Conservation (phyloP, 1,284 basidiomycete genomes). For the Malassezia nana region DNA sequence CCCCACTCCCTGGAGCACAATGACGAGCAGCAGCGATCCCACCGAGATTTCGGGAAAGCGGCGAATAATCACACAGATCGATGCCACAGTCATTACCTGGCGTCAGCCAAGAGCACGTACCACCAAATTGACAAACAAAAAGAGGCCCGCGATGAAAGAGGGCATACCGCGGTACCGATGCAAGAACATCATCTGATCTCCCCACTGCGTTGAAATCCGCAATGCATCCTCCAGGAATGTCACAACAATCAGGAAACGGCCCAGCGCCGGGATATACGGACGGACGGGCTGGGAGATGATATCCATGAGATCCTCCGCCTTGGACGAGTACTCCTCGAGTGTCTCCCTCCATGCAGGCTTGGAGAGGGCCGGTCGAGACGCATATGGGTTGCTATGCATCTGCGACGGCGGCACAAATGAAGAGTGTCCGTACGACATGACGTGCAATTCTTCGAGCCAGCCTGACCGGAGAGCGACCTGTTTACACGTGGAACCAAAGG, state of each 20-base stretch:
- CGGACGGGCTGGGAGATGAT: constrained; percentile 84
- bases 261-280: constrained; percentile 87
- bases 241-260: constrained; percentile 91
- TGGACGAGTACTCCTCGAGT: constrained; percentile 60
- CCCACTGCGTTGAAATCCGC: constrained; percentile 85
- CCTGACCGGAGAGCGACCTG: neutral
- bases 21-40: constrained; percentile 76
- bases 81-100: constrained; percentile 66
- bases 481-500: neutral
- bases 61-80: constrained; percentile 77
- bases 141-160: constrained; percentile 84
- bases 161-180: constrained; percentile 74
- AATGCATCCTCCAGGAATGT: constrained; percentile 96
- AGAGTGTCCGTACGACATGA: constrained; percentile 16
- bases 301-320: constrained; percentile 85
- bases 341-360: constrained; percentile 59
- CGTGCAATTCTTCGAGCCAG: neutral
- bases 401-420: constrained; percentile 15
- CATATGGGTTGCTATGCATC: constrained; percentile 1
- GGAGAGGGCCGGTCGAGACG: neutral
- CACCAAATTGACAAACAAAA: constrained; percentile 80
- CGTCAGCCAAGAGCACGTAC: constrained; percentile 41
- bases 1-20: constrained; percentile 82
- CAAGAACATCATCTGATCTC: constrained; percentile 69
- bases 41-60: constrained; percentile 79